Evolutionary conservation across 495 filamentous ascomycete genomes (phyloP).

Genomic region (Evernia prunastri): DNA sequence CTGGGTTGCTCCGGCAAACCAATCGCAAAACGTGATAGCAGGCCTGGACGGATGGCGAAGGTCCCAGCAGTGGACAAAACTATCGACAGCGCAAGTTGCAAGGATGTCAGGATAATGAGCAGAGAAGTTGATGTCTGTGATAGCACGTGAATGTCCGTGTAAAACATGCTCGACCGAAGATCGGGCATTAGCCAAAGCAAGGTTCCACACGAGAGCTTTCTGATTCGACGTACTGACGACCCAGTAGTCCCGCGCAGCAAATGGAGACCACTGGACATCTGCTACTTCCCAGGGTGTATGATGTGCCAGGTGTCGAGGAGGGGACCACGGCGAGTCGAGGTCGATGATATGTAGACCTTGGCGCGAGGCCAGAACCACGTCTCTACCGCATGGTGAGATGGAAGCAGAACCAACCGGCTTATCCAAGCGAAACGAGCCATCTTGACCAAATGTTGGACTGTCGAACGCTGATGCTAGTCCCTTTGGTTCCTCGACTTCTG

Average conservation of each 20-base stretch:
- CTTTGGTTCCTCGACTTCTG: conserved; percentile 27
- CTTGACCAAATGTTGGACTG: conserved; percentile 78
- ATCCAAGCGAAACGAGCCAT: conserved; percentile 77
- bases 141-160: conserved; percentile 81
- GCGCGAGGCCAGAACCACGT: conserved; percentile 84
- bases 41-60: conserved; percentile 68
- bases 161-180: conserved; percentile 85
- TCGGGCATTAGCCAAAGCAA: conserved; percentile 65
- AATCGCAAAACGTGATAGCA: conserved; percentile 80
- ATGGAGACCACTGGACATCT: conserved; percentile 98
- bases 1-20: conserved; percentile 90
- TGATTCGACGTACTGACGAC: conserved; percentile 91
- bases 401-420: conserved; percentile 69
- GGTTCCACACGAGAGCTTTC: conserved; percentile 91
- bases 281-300: conserved; percentile 90
- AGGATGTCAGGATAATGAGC: conserved; percentile 85
- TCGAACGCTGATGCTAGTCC: conserved; percentile 58
- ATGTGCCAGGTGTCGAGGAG: conserved; percentile 78
- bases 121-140: conserved; percentile 95
- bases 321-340: conserved; percentile 83
- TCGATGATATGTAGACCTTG: conserved; percentile 90
- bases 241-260: conserved; percentile 83
- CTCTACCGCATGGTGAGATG: conserved; percentile 87
- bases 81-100: conserved; percentile 88
- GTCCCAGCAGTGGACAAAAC: conserved; percentile 92